A percentile compares a stretch with the other conserved stretches of the same genome.
phyloP scores from a whole-genome alignment of 2,329 filamentous ascomycete genomes.

The Trichothecium sympodiale region DNA sequence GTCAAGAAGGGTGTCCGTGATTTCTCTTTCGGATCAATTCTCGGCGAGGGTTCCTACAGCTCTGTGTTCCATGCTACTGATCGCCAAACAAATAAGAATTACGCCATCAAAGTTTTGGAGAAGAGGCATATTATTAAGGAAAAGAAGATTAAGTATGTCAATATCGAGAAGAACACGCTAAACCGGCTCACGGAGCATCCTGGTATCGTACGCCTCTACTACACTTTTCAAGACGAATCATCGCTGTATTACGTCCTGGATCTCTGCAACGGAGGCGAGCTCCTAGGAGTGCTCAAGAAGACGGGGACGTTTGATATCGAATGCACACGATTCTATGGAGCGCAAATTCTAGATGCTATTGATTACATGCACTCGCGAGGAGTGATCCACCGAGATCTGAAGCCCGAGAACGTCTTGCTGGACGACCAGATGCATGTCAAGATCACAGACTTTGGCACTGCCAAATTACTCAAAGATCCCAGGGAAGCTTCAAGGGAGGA shows the following conservation, averaged over 20 bases:
- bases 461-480: constrained; percentile 61
- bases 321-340: constrained; percentile 87
- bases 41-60: constrained; percentile 96
- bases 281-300: constrained; percentile 87
- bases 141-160: constrained; percentile 99
- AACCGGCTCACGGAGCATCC: constrained; percentile 95
- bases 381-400: constrained; percentile 92
- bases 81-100: constrained; percentile 87
- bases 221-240: constrained; percentile 95
- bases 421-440: constrained; percentile 97
- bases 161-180: constrained; percentile 96
- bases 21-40: constrained; percentile 81
- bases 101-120: constrained; percentile 95
- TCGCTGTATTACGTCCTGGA: constrained; percentile 97
- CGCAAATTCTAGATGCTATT: constrained; percentile 91
- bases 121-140: constrained; percentile 99
- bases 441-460: constrained; percentile 96
- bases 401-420: constrained; percentile 91
- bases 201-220: constrained; percentile 91
- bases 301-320: constrained; percentile 91
- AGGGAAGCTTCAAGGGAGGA: constrained; percentile 27
- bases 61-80: constrained; percentile 90
- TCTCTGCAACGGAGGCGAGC: constrained; percentile 81
- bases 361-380: constrained; percentile 96
- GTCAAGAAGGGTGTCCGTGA: constrained; percentile 97